Evolutionary conservation across 495 filamentous ascomycete genomes (phyloP), one percentile per base, ranked within the genome.

Genomic region (Neurospora africana): DNA sequence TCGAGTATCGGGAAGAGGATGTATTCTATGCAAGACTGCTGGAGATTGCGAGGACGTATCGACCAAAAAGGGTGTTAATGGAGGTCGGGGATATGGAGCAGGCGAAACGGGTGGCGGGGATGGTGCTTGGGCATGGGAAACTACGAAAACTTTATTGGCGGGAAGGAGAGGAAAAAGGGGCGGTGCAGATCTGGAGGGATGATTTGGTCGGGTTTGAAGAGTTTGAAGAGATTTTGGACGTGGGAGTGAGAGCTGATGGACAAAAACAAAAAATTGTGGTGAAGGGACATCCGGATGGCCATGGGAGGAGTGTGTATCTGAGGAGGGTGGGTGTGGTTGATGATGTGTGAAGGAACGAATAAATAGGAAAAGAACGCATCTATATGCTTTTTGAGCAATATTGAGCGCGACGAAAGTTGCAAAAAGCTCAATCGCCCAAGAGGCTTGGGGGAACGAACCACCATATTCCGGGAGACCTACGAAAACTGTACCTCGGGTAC

Each of bases 61-160:
- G 74, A 8, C 83, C 87, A 6, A 81, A 79, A 68, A 40, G 88
- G 19, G 76, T 87, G 15, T 71, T 90, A 0, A 79, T 91, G 67
- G 90, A 92, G 77, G 87, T 91, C 2, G 89, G 84, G 2, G 87
- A 86, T 36, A 69, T 84, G 41, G 73, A 75, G 21, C 90, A 94
- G 80, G 93, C 91, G 0, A 81, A 83, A 37, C 77, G 85, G 39
- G 84, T 90, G 0, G 87, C 86, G 0, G 80, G 83, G 21, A 79
- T 82, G 81, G 85, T 75, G 13, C 5, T 65, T 3, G 27, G 68
- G 8, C 27, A 40, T 17, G 13, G 9, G 33, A 27, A 9, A 19
- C 1, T 33, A 9, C 35, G 27, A 1, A 13, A 1, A 6, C 8
- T 35, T 36, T 69, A 40, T 36, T 33, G 30, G 19, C 13, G 40